phyloP scores from a whole-genome alignment of 192 early-diverging fungal genomes.

The Cladochytrium replicatum region DNA sequence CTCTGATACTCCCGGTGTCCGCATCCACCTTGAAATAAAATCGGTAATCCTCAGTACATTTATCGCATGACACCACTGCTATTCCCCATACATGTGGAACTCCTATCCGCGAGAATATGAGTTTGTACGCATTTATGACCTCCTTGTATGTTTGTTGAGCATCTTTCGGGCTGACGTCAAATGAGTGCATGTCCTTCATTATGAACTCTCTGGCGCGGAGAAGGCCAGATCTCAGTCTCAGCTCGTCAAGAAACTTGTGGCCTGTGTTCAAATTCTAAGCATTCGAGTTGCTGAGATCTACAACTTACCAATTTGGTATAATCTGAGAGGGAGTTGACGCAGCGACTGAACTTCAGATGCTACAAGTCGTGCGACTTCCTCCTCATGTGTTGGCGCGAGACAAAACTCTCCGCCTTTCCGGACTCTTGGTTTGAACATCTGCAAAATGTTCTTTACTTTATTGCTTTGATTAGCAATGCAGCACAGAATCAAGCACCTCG shows the following conservation, averaged over 20 bases:
- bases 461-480: neutral
- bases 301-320: slow-evolving; percentile 70
- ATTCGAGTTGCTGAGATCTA: too few relatives aligned
- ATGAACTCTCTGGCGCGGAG: slow-evolving; percentile 82
- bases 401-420: slow-evolving; percentile 58
- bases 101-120: slow-evolving; percentile 66
- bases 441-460: neutral
- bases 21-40: slow-evolving; percentile 55
- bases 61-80: slow-evolving; percentile 4
- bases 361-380: slow-evolving; percentile 75
- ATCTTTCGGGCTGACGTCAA: slow-evolving; percentile 57
- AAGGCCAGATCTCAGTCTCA: slow-evolving; percentile 71
- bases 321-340: slow-evolving; percentile 66
- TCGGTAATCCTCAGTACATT: neutral
- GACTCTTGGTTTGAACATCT: slow-evolving; percentile 74
- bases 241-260: slow-evolving; percentile 72
- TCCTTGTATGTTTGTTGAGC: slow-evolving; percentile 68
- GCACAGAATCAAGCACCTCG: slow-evolving; percentile 24
- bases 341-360: slow-evolving; percentile 53
- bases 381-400: slow-evolving; percentile 85
- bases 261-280: slow-evolving; percentile 10
- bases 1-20: slow-evolving; percentile 88
- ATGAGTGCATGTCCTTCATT: slow-evolving; percentile 95
- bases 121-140: slow-evolving; percentile 63
- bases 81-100: slow-evolving; percentile 65